Percentiles rank a stretch among this genome's conserved stretches.
phyloP scores from a whole-genome alignment of 2,329 filamentous ascomycete genomes.

The Berkeleyomyces basicola region DNA sequence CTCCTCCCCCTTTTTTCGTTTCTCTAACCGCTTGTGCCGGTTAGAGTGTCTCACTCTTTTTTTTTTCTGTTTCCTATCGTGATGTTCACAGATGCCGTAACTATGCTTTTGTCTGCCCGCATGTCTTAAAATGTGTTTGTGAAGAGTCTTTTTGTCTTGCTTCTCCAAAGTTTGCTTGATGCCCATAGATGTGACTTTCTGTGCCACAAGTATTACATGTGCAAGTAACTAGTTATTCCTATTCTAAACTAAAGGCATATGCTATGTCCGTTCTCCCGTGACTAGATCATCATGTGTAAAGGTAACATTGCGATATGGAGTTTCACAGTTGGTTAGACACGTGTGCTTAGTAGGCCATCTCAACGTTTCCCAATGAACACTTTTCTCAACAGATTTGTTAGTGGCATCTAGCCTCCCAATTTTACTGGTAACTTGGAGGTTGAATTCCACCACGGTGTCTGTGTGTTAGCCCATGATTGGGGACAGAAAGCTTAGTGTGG shows the following conservation, averaged over 20 bases:
- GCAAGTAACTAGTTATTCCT: no score
- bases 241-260: no score
- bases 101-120: neutral
- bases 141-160: neutral
- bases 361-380: no score
- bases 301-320: neutral
- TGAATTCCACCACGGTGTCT: no score
- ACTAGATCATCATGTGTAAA: neutral
- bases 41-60: neutral
- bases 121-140: neutral
- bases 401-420: no score
- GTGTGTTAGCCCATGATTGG: no score
- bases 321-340: neutral
- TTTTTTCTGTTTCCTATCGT: neutral
- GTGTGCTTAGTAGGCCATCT: neutral
- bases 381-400: no score
- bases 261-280: neutral
- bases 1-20: neutral
- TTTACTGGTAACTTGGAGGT: no score
- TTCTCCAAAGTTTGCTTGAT: neutral
- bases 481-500: no score
- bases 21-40: neutral
- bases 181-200: no score
- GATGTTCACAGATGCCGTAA: neutral
- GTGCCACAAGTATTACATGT: no score